phyloP scores from a whole-genome alignment of 2,329 filamentous ascomycete genomes.

The Xylaria sp. region DNA sequence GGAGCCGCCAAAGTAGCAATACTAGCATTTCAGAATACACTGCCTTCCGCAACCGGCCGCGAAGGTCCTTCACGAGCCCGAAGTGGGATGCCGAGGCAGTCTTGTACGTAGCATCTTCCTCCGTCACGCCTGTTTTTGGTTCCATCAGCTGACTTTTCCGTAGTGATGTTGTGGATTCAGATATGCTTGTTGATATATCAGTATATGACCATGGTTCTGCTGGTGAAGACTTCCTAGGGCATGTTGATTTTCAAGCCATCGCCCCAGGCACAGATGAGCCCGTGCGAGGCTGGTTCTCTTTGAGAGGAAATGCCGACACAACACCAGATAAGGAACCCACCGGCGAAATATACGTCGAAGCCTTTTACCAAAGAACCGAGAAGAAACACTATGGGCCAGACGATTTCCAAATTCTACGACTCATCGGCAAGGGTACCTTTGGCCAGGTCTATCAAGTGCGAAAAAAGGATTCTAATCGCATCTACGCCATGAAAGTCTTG shows the following conservation, averaged over 20 bases:
- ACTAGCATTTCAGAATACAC: slow-evolving; percentile 80
- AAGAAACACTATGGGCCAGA: slow-evolving; percentile 93
- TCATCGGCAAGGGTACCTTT: slow-evolving; percentile 98
- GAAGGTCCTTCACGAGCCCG: slow-evolving; percentile 77
- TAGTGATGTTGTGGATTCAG: slow-evolving; percentile 94
- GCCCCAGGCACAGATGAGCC: slow-evolving; percentile 73
- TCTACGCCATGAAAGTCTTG: slow-evolving; percentile 99
- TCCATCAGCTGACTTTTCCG: slow-evolving; percentile 35
- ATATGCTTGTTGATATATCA: slow-evolving; percentile 90
- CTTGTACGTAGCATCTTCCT: slow-evolving; percentile 74
- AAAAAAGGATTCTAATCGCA: slow-evolving; percentile 94
- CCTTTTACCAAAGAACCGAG: slow-evolving; percentile 85
- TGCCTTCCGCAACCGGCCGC: slow-evolving; percentile 67
- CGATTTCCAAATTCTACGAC: slow-evolving; percentile 94
- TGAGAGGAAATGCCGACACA: slow-evolving; percentile 80
- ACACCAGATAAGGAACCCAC: slow-evolving; percentile 77
- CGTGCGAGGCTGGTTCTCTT: slow-evolving; percentile 84
- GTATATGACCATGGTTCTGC: slow-evolving; percentile 86
- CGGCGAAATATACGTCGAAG: slow-evolving; percentile 89
- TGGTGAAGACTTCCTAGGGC: slow-evolving; percentile 90
- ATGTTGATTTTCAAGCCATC: slow-evolving; percentile 81
- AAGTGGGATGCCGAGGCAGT: slow-evolving; percentile 96
- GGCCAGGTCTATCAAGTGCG: slow-evolving; percentile 98
- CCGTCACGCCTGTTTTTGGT: slow-evolving; percentile 5
- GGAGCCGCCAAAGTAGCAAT: slow-evolving; percentile 95